Base-by-base conservation (phyloP, 1,139 yeast species). In the Zhuliangozyma blackwelliae region DNA sequence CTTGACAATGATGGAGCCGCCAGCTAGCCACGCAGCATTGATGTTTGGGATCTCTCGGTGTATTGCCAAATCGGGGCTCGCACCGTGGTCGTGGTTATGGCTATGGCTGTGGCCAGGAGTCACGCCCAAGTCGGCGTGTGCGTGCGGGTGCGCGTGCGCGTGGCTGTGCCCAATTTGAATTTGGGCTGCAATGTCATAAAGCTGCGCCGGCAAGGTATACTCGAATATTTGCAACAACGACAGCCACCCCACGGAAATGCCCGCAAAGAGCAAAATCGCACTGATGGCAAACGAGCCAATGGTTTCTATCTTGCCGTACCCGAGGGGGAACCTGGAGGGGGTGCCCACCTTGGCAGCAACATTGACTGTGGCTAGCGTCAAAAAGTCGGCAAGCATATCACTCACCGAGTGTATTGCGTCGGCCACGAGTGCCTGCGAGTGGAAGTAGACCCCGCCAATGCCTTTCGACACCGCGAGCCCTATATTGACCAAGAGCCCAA, bases 21-120 rank as follows among this genome's bases (percentile, higher is more conserved):
- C 81, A 0, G 98, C 97, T 33, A 92, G 71, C 96, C 97, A 90
- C 9, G 97, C 96, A 3, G 97, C 97, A 55, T 88, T 89, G 46
- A 92, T 75, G 53, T 87, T 76, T 1, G 92, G 84, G 2, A 75
- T 66, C 37, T 72, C 75, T 22, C 53, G 43, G 27, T 45, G 41
- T 3, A 44, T 30, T 3, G 39, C 26, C 31, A 37, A 31, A 10
- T 35, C 36, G 33, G 45, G 27, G 3, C 30, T 35, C 4, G 26
- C 29, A n/a, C 28, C 30, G 16, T 41, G 41, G 13, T 33, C 16
- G 30, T 55, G 58, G 12, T 62, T 58, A 34, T 64, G 69, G 5
- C 57, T 50, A 10, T 10, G 11, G 5, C 11, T 5, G 45, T 73
- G 77, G 3, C 63, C 49, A 40, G 5, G 22, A 7, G 27, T 7